phyloP scores from a whole-genome alignment of 192 early-diverging fungal genomes.

The Coemansia sp. region DNA sequence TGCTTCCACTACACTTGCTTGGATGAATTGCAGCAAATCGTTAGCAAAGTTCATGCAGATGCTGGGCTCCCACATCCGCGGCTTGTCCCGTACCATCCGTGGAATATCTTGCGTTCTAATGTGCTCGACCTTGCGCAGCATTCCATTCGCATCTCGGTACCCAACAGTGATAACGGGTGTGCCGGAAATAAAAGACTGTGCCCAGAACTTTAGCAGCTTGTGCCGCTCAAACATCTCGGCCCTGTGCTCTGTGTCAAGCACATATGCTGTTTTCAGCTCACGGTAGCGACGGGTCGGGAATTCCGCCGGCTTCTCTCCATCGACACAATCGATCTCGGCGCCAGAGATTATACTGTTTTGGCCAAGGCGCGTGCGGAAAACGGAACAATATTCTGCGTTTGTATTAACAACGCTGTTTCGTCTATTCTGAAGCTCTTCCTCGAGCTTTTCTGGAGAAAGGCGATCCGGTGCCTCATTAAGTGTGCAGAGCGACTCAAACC shows the following conservation, averaged over 20 bases:
- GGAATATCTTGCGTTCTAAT: conserved; percentile 84
- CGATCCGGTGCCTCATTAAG: conserved; percentile 59
- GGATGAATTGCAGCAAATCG: conserved; percentile 57
- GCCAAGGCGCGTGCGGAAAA: conserved; percentile 79
- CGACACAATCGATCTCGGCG: conserved; percentile 90
- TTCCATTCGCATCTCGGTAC: conserved; percentile 78
- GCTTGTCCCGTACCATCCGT: conserved; percentile 67
- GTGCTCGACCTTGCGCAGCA: conserved; percentile 54
- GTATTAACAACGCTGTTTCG: conserved; percentile 65
- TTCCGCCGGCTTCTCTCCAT: conserved; percentile 51
- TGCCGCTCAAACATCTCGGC: conserved; percentile 70
- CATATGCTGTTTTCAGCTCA: conserved; percentile 79
- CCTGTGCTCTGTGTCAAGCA: conserved; percentile 31
- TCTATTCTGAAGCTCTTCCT: not conserved
- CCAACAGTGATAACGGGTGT: conserved; percentile 83
- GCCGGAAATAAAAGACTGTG: conserved; percentile 91
- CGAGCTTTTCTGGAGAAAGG: conserved; percentile 19
- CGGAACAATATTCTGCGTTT: conserved; percentile 86
- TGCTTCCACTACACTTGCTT: conserved; percentile 14
- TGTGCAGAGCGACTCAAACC: conserved; percentile 81
- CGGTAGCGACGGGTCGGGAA: conserved; percentile 70
- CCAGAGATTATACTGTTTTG: conserved; percentile 74
- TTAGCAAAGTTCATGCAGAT: conserved; percentile 88
- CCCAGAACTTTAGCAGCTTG: conserved; percentile 92
- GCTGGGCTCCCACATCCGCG: conserved; percentile 75